Conservation (phyloP, 306 rosid genomes). For the Potentilla sterilis region DNA sequence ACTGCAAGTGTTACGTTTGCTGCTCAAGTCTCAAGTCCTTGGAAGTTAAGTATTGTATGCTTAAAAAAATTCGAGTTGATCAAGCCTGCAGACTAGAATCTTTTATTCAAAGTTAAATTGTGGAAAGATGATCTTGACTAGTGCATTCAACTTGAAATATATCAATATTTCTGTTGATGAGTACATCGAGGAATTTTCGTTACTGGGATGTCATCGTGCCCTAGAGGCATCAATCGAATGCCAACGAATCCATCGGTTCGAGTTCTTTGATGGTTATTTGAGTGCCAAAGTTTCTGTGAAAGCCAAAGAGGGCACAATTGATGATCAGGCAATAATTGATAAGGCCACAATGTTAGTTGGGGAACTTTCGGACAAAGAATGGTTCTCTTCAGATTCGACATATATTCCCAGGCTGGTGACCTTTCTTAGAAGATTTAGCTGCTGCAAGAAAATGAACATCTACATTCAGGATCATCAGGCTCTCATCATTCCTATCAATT, state of each 20-base stretch:
- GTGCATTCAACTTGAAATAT: not conserved
- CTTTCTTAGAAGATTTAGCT: not conserved
- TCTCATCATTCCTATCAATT: not conserved
- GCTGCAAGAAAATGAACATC: not conserved
- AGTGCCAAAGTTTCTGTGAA: not conserved
- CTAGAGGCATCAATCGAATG: not conserved
- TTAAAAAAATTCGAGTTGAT: not conserved
- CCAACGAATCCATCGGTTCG: not conserved
- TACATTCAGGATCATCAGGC: not conserved
- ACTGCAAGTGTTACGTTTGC: not conserved
- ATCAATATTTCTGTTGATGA: not conserved
- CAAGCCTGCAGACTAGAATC: not conserved
- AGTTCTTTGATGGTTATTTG: not conserved
- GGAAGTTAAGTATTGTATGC: not conserved
- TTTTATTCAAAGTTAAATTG: not conserved
- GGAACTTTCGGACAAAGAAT: not conserved
- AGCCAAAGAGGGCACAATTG: not conserved
- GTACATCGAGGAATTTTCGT: not conserved
- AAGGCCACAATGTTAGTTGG: not conserved
- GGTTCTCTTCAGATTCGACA: not conserved
- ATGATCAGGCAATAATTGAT: not conserved
- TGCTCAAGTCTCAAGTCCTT: not conserved
- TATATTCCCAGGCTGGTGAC: not conserved
- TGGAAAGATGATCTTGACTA: not conserved
- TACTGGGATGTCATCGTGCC: not conserved